Evolutionary conservation across 805 yeast species (phyloP), one percentile per base, ranked within the genome.

Genomic region (Ogataea chonburiensis): DNA sequence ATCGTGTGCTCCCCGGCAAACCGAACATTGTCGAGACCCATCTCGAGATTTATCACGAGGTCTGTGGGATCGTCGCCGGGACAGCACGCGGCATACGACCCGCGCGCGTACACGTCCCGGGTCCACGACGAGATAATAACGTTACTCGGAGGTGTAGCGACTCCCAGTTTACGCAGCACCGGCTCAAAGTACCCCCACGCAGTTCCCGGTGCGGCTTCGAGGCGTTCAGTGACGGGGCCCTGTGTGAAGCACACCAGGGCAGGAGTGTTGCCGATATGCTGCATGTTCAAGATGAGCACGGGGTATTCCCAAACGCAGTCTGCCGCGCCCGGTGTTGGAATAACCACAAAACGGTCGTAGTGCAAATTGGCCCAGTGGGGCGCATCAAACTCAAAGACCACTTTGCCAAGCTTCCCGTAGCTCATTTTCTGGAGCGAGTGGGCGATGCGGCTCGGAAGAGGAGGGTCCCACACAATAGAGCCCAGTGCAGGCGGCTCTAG

Each of bases 1-100:
- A 79, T 76, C 0, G 96, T 83, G 56, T 88, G 96, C 54, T 88
- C 96, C 6, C 96, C 96, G 0, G 96, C 96, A 66, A 88, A 88
- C 27, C 95, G 66, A 3, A 88, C 61, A 7, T 68, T 66, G 9
- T 70, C 77, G 14, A 71, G 63, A 0, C 87, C 85, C 16, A 73
- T 73, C 13, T 73, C 67, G 39, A 85, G 67, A n/a, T 81, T 82
- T 11, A 77, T 55, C 0, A 82, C 72, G 12, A 77, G 56, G 34
- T 75, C 81, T 7, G 75, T 64, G 0, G 94, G 86, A 49, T 81
- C 86, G 56, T 83, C 84, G 6, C 79, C 80, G 0, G 81, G 77
- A 23, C 65, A 58, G 37, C 86, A 73, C 0, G 89, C 88, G 8
- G 86, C 71, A 58, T 86, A 91, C 1, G 96, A 79, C 3, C 98